These are phyloP conservation scores for Vigna hirtella DNA, from an alignment of 306 rosid species.

Conservation along the genomic window DNA sequence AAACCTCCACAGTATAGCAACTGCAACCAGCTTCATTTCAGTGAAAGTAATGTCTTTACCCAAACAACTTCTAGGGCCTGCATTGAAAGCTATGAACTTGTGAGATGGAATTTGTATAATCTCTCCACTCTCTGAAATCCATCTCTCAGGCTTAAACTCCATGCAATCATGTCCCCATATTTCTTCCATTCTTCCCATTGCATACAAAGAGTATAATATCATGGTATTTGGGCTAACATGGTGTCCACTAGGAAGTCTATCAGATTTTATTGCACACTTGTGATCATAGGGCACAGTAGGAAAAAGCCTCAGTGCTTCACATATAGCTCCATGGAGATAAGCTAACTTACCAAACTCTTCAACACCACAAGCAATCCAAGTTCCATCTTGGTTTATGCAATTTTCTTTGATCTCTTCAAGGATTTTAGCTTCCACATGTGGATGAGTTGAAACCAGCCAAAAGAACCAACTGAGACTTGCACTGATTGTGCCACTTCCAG, in stretches of 20 bases:
- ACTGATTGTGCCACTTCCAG: conserved; percentile 11
- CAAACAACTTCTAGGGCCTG: neutral
- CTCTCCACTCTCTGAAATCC: neutral
- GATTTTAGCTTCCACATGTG: conserved; percentile 8
- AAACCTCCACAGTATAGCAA: conserved; percentile 29
- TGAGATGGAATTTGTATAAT: neutral
- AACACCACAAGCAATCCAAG: neutral
- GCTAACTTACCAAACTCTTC: neutral
- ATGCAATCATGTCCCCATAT: conserved; percentile 32
- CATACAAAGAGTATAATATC: neutral
- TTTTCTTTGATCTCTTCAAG: conserved; percentile 19
- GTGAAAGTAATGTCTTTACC: neutral
- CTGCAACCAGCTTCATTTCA: conserved; percentile 28
- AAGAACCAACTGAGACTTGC: conserved; percentile 29
- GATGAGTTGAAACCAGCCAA: conserved; percentile 34
- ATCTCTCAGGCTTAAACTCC: conserved; percentile 18
- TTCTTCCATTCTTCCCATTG: conserved; percentile 36
- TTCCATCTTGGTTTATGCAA: neutral
- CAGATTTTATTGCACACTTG: conserved; percentile 27
- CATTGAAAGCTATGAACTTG: neutral
- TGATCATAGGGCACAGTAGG: conserved; percentile 1
- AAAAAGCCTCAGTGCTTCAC: conserved; percentile 38
- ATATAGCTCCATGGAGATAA: conserved; percentile 35
- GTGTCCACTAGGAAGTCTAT: conserved; percentile 26
- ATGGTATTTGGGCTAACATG: neutral